A percentile compares a stretch with the other conserved stretches of the same genome.
These are phyloP conservation scores for Bisporella sp. DNA, from an alignment of 2,329 filamentous ascomycete species.

Conservation along the genomic window DNA sequence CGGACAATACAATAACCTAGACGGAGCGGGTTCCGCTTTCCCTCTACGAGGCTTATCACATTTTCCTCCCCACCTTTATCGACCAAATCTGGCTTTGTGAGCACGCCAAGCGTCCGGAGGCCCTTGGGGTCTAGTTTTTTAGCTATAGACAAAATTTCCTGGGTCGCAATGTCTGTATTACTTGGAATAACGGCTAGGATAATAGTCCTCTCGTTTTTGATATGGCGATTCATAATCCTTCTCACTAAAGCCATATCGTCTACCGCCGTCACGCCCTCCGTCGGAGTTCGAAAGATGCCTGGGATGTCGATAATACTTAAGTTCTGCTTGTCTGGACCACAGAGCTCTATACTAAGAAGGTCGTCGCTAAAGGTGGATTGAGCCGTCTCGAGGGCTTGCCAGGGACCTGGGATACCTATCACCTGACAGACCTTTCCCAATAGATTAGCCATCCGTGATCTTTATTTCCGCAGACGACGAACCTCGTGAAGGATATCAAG, in stretches of 20 bases:
- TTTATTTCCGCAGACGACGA: neutral
- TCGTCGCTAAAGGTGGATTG: slow-evolving; percentile 8
- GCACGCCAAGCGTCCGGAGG: slow-evolving; percentile 7
- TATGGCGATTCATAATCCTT: slow-evolving; percentile 41
- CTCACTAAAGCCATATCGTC: slow-evolving; percentile 35
- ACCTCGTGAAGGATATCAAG: slow-evolving; percentile 9
- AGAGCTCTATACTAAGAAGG: slow-evolving; percentile 9
- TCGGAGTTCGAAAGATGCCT: slow-evolving; percentile 39
- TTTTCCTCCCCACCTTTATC: slow-evolving; percentile 30
- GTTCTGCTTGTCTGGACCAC: slow-evolving; percentile 34
- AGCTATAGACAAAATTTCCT: slow-evolving; percentile 10
- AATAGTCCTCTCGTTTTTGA: slow-evolving; percentile 32
- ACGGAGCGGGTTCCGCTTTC: slow-evolving; percentile 9
- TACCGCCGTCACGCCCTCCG: slow-evolving; percentile 20
- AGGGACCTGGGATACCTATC: slow-evolving; percentile 10
- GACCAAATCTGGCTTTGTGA: slow-evolving; percentile 51
- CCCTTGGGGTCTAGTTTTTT: slow-evolving; percentile 10
- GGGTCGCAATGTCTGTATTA: slow-evolving; percentile 8
- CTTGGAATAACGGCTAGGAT: slow-evolving; percentile 9
- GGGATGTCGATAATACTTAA: slow-evolving; percentile 53
- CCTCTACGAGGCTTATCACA: slow-evolving; percentile 9
- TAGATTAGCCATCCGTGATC: neutral
- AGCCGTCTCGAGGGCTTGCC: neutral
- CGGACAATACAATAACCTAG: slow-evolving; percentile 12
- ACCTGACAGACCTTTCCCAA: slow-evolving; percentile 5